phyloP scores from a whole-genome alignment of 78 protist species.

The Speleostelium caveatum region DNA sequence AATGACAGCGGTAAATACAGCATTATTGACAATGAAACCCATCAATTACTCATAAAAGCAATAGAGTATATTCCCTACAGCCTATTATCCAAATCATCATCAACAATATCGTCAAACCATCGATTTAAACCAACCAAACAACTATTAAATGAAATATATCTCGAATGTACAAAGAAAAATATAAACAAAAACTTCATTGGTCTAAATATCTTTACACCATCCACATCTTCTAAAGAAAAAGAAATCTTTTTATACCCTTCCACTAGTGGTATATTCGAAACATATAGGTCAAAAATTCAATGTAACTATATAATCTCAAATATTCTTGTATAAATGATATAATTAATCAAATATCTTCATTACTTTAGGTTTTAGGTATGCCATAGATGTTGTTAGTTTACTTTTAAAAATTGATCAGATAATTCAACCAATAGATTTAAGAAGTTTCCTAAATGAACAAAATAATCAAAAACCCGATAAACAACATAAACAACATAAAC shows the following conservation, averaged over 20 bases:
- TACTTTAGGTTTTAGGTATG: slow-evolving; percentile 4
- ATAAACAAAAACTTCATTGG: too few species aligned
- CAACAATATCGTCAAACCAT: not conserved
- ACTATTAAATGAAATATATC: too few species aligned
- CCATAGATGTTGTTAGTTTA: slow-evolving; percentile 46
- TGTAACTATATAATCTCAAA: not conserved
- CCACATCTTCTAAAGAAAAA: too few species aligned
- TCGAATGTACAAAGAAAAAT: too few species aligned
- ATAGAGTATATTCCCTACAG: not conserved
- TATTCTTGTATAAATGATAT: too few species aligned
- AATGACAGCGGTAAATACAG: not conserved
- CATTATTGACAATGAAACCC: not conserved
- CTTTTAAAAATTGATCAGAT: slow-evolving; percentile 69
- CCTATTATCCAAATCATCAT: not conserved
- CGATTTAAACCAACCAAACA: not conserved
- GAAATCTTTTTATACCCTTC: too few species aligned
- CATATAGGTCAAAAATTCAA: slow-evolving; percentile 20
- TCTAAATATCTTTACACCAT: too few species aligned
- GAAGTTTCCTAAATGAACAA: not conserved
- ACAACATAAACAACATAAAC: not conserved
- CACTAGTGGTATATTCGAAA: slow-evolving; percentile 38
- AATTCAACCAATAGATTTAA: slow-evolving; percentile 6
- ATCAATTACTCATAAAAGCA: not conserved
- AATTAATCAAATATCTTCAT: too few species aligned
- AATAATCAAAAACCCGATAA: not conserved